Base-by-base conservation (phyloP, 768 basidiomycete genomes). In the Phaffia tasmanica region DNA sequence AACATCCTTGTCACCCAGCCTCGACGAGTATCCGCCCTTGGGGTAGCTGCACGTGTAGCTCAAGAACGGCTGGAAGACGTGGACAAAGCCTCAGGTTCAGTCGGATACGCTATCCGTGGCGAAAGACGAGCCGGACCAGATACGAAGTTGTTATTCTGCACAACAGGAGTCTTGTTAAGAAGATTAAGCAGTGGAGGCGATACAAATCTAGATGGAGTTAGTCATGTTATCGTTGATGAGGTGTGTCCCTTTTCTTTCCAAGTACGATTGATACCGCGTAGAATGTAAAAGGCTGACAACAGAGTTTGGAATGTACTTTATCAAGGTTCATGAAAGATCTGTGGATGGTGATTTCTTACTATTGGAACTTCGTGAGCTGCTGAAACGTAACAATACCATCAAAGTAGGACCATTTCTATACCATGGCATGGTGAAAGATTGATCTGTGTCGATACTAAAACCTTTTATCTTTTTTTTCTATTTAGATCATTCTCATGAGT, bases 221-320 rank as follows among this genome's bases (percentile, higher is more conserved):
- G 86, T 2, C 93, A 95, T 77, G 80, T 97, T 48, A 79, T 95
- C 48, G 87, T 95, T 21, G 93, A 95, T 70, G 92, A 97, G 80
- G 92, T 88, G 68, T 56, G 79, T 57, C 5, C 7, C 21, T n/a
- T 1, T 19, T 19, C 8, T 18, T 14, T 46, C 29, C 32, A n/a
- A 42, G 11, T 11, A 42, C 29, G 53, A 5, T 54, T 15, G 23
- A 54, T 54, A 9, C 29, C 46, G n/a, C 16, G 1, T 35, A 6
- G 18, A n/a, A 61, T 49, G 60, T 4, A 19, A 14, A 16, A n/a
- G 11, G 19, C n/a, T 50, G 48, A 27, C 8, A 47, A 47, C 16
- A n/a, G 25, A 21, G 3, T 14, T 54, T 18, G n/a, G 6, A 6
- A 27, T n/a, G 47, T 55, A 21, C 16, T n/a, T 30, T 0, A 0